Evolutionary conservation across 306 rosid species (phyloP), one percentile per base, ranked within the genome.

Genomic region (Ormosia emarginata): DNA sequence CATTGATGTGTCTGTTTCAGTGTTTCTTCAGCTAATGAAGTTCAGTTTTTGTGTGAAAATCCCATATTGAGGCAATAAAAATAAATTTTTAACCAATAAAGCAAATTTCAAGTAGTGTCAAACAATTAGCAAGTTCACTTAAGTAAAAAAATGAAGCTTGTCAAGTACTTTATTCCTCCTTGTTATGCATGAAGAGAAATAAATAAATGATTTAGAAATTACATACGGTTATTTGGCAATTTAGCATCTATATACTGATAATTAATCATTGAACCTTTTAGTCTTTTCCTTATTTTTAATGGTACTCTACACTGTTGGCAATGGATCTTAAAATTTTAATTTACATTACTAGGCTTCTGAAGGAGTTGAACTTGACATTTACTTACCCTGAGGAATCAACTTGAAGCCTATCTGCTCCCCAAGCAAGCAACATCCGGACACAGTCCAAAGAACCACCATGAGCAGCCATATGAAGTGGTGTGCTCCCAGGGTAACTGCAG

Each of bases 321-420:
- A 44, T 40, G 15, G 32, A 41, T 53, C 71, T 44, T 7, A 56
- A 62, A 77, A 2, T 49, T 55, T 7, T 33, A 17, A 29, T 47
- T 37, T 40, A 32, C 12, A n/a, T 15, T 53, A 55, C 12, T 14
- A 41, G 8, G 39, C 50, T 67, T 43, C 49, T n/a, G 8, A n/a
- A 71, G n/a, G 47, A 8, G 58, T 37, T 57, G 63, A 67, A 47
- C 12, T 24, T 17, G 41, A 12, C 11, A 43, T 36, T 75, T 71
- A 55, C 87, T 82, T 89, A 94, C 98, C 97, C 94, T 8, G 92
- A 84, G 33, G 94, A 80, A 84, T 94, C 98, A 69, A 86, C 70
- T 81, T 87, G 96, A 82, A 88, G 92, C 81, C 98, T 87, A 81
- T 94, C 96, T 0, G 98, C 98, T 84, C 98, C 97, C 94, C 97